Base-by-base conservation (phyloP, 805 yeast species). In the Candida krabiensis region DNA sequence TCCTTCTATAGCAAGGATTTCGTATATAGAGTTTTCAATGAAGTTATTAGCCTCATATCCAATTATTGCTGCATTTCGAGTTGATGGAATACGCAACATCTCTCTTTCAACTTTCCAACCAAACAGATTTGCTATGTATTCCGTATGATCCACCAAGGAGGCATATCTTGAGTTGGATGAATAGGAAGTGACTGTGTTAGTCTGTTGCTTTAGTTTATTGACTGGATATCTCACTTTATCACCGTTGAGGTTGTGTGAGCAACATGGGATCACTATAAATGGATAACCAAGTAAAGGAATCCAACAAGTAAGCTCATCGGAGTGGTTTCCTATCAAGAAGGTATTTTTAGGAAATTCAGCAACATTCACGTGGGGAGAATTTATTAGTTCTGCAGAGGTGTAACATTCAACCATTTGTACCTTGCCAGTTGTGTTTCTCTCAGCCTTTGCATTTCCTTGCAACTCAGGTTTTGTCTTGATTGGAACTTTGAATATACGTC, bases 261-360 rank as follows among this genome's bases (percentile, higher is more conserved):
- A 91, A 59, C 98, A 91, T 9, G 98, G 98, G 28, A 91, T 86
- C 8, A 88, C 96, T 69, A 91, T 68, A 58, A 87, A 91, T 5
- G 96, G 96, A 45, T 73, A 84, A 0, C 88, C 89, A 9, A 91
- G 63, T 9, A 91, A 65, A 3, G 98, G 98, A 25, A 91, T 80
- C 97, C 98, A 91, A 49, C 96, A 85, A 0, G 97, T 90, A 40
- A 91, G 70, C 57, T 91, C 98, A 59, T 91, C 98, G 1, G 96
- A 86, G 56, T 91, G 98, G 58, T 91, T 91, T 1, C 98, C 98
- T 30, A 91, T 89, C 24, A 90, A 63, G 53, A 91, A 91, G 0
- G 96, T 83, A 49, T 83, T 74, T 16, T 66, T 58, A 0, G 87
- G 81, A 44, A 83, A 85, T 34, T 80, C 83, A 1, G 83, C 80